Evolutionary conservation across 176 grass and related monocot species (phyloP).

Genomic region (Aegilops bicornis): DNA sequence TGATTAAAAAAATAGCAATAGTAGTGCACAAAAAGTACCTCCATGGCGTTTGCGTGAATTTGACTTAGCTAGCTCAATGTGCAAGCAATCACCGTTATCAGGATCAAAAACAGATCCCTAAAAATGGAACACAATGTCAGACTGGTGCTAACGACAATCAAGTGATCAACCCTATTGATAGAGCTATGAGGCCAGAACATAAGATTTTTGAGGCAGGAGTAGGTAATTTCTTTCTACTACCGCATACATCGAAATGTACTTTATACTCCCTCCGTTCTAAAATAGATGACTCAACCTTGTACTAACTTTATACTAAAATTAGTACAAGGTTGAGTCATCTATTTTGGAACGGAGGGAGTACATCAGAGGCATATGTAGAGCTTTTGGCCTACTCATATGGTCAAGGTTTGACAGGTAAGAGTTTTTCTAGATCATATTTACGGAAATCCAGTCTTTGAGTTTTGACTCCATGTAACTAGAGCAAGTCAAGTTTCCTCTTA

Average conservation of each 20-base stretch:
- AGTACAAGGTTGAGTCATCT: no score
- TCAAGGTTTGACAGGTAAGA: background rate
- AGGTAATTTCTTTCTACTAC: background rate
- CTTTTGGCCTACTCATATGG: background rate
- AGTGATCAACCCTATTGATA: background rate
- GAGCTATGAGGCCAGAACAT: background rate
- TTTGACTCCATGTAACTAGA: background rate
- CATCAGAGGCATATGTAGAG: background rate
- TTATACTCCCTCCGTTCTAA: no score
- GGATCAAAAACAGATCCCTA: constrained; percentile 89
- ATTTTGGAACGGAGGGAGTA: no score
- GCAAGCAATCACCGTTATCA: constrained; percentile 65
- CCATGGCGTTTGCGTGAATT: constrained; percentile 78
- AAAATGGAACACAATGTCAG: constrained; percentile 18
- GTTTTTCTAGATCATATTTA: background rate
- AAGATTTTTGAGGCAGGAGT: background rate
- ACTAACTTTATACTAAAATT: no score
- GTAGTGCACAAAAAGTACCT: constrained; percentile 37
- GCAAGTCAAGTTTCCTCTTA: background rate
- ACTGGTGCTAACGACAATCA: constrained; percentile 5
- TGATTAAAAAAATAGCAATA: background rate
- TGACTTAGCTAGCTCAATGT: constrained; percentile 93
- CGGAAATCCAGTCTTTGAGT: background rate
- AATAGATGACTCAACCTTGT: no score
- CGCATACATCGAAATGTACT: background rate